A percentile compares a stretch with the other conserved stretches of the same genome.
These are phyloP conservation scores for Calonectria fujianensis DNA, from an alignment of 2,329 filamentous ascomycete species.

Conservation along the genomic window DNA sequence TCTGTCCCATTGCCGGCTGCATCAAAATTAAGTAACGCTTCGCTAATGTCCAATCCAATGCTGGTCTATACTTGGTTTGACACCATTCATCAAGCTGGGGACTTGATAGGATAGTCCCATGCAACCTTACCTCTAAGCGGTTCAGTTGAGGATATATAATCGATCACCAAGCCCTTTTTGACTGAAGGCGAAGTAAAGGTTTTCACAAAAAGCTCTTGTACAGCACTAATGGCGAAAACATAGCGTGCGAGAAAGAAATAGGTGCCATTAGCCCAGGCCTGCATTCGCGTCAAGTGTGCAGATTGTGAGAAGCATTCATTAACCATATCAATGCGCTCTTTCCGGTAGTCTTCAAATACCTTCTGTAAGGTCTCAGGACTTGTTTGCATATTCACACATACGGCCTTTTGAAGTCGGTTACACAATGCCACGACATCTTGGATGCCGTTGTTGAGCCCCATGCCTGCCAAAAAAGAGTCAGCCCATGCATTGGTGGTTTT, in stretches of 20 bases:
- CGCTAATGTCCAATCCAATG: background rate
- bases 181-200: background rate
- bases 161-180: conserved; percentile 1
- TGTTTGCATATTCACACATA: background rate
- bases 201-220: conserved; percentile 1
- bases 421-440: conserved; percentile 31
- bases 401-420: conserved; percentile 17
- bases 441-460: conserved; percentile 54
- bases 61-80: background rate
- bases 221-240: conserved; percentile 2
- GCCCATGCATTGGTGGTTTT: too few relatives aligned
- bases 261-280: conserved; percentile 7
- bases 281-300: conserved; percentile 17
- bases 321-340: conserved; percentile 13
- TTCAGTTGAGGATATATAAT: conserved; percentile 10
- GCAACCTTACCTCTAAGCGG: background rate
- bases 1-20: background rate
- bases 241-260: background rate
- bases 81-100: background rate
- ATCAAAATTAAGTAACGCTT: background rate
- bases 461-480: conserved; percentile 42
- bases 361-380: background rate
- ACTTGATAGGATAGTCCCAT: background rate
- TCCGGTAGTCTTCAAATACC: conserved; percentile 2
- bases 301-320: conserved; percentile 9